phyloP scores from a whole-genome alignment of 352 stramenopile species.

The Phytophthora pseudosyringae region DNA sequence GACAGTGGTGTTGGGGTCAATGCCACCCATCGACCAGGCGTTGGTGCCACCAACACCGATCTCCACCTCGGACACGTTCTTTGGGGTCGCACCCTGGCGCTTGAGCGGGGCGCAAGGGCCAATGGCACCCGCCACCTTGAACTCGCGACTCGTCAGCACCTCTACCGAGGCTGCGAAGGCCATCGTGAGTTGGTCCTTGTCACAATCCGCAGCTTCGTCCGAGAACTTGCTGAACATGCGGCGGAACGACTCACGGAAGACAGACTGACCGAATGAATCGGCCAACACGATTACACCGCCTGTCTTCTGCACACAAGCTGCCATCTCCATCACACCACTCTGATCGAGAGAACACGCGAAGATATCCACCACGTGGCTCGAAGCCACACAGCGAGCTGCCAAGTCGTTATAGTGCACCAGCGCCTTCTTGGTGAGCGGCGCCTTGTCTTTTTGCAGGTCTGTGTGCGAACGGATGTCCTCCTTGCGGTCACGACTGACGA shows the following conservation, averaged over 20 bases:
- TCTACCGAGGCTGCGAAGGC: constrained; percentile 95
- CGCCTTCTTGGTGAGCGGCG: constrained; percentile 95
- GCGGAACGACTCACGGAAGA: constrained; percentile 99
- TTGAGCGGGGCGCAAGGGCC: constrained; percentile 96
- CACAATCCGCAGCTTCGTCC: constrained; percentile 93
- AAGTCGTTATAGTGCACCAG: constrained; percentile 96
- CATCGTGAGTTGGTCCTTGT: constrained; percentile 97
- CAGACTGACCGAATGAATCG: constrained; percentile 98
- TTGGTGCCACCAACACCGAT: constrained; percentile 94
- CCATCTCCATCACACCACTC: constrained; percentile 99
- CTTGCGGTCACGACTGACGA: constrained; percentile 95
- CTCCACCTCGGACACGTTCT: constrained; percentile 97
- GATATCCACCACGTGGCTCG: constrained; percentile 98
- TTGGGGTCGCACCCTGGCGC: constrained; percentile 89
- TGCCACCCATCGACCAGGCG: constrained; percentile 96
- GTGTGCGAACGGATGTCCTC: constrained; percentile 98
- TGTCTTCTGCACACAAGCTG: constrained; percentile 97
- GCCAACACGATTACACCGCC: constrained; percentile 98
- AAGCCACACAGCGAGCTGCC: constrained; percentile 90
- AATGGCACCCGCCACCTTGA: constrained; percentile 99
- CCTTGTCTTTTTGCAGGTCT: constrained; percentile 95
- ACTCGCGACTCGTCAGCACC: constrained; percentile 97
- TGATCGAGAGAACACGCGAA: constrained; percentile 99
- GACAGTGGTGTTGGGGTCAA: constrained; percentile 98
- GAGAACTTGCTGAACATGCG: constrained; percentile 98